Evolutionary conservation across 176 grass and related monocot genomes (phyloP).

Genomic region (Oryza nivara): DNA sequence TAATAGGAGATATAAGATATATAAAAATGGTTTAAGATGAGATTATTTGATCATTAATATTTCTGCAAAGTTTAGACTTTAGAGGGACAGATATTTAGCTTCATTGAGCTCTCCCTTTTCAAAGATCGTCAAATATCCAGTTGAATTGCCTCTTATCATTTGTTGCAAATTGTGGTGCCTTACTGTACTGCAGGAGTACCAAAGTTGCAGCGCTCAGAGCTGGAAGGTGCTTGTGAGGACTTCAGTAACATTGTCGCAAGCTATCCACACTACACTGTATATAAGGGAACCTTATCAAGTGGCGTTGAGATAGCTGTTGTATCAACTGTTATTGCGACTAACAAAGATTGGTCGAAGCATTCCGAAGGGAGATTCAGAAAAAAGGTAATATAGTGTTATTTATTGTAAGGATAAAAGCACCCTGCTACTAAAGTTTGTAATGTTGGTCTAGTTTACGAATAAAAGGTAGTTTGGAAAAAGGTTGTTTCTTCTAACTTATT

Average conservation of each 20-base stretch:
- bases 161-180: constrained; percentile 1
- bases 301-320: constrained; percentile 95
- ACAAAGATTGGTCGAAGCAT: constrained; percentile 86
- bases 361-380: constrained; percentile 80
- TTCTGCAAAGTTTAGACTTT: not conserved
- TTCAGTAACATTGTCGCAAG: constrained; percentile 89
- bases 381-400: constrained; percentile 66
- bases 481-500: constrained; percentile 38
- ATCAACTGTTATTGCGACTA: constrained; percentile 63
- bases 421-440: constrained; percentile 3
- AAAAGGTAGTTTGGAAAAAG: not conserved
- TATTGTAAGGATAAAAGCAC: not conserved
- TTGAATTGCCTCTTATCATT: constrained; percentile 16
- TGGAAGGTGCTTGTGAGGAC: constrained; percentile 93
- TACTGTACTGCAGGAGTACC: constrained; percentile 76
- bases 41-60: constrained; percentile 15
- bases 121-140: constrained; percentile 22
- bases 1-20: not conserved
- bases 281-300: constrained; percentile 95
- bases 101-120: constrained; percentile 12
- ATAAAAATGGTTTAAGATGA: not conserved
- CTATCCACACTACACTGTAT: constrained; percentile 81
- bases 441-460: constrained; percentile 17
- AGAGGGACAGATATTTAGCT: not conserved
- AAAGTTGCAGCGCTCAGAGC: constrained; percentile 79